These are phyloP conservation scores for Nematodospora anomalae DNA, from an alignment of 1,139 yeast genomes.

Conservation along the genomic window DNA sequence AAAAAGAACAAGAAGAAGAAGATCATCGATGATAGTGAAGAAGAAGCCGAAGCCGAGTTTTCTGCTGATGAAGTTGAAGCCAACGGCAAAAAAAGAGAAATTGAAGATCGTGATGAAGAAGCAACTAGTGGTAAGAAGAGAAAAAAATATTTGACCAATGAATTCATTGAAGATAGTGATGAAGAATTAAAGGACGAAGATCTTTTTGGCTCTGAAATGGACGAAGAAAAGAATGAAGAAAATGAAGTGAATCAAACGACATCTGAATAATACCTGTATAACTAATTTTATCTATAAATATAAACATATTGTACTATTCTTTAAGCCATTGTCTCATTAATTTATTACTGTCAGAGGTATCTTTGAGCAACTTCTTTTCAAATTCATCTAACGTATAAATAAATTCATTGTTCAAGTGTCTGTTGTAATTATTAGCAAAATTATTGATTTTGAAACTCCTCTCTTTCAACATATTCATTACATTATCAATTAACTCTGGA, in stretches of 20 bases:
- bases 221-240: constrained; percentile 6
- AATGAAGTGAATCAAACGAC: not conserved
- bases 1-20: constrained; percentile 18
- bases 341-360: constrained; percentile 61
- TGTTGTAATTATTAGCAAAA: constrained; percentile 58
- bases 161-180: constrained; percentile 55
- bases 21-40: constrained; percentile 30
- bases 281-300: constrained; percentile 5
- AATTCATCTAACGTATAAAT: constrained; percentile 70
- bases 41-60: constrained; percentile 17
- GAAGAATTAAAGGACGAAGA: constrained; percentile 40
- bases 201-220: constrained; percentile 18
- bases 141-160: constrained; percentile 44
- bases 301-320: constrained; percentile 14
- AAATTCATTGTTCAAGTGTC: constrained; percentile 49
- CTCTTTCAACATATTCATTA: constrained; percentile 55
- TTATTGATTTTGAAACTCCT: constrained; percentile 73
- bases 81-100: constrained; percentile 21
- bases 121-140: constrained; percentile 19
- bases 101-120: constrained; percentile 23
- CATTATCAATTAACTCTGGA: constrained; percentile 55
- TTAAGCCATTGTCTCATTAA: constrained; percentile 63
- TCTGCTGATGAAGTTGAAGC: constrained; percentile 18
- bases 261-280: not conserved
- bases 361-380: constrained; percentile 61